A percentile compares a stretch with the other conserved stretches of the same genome.
These are phyloP conservation scores for Globisporangium recalcitrans DNA, from an alignment of 352 stramenopile species.

Conservation along the genomic window DNA sequence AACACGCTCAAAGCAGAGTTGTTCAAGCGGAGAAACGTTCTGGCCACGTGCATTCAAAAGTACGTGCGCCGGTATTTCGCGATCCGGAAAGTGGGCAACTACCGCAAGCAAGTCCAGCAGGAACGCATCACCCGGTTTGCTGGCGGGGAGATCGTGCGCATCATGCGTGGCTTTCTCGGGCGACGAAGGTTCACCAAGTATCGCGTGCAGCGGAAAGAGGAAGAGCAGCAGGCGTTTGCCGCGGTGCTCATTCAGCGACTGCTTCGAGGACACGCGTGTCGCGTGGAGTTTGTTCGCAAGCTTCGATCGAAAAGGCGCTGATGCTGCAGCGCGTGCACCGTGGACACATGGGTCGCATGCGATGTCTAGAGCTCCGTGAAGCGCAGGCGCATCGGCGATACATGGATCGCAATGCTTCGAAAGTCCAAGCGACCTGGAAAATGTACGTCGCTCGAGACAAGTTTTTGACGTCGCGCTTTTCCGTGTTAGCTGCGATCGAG, in stretches of 20 bases:
- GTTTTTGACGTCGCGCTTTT: constrained; percentile 62
- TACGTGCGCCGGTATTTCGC: constrained; percentile 54
- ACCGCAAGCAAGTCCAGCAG: constrained; percentile 35
- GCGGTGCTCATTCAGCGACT: constrained; percentile 60
- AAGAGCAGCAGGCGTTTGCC: constrained; percentile 20
- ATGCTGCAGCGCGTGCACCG: constrained; percentile 72
- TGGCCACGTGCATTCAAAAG: constrained; percentile 51
- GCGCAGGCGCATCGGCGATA: constrained; percentile 33
- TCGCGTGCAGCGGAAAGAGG: constrained; percentile 17
- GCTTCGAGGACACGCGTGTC: constrained; percentile 58
- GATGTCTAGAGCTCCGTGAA: constrained; percentile 35
- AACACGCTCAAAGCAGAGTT: constrained; percentile 42
- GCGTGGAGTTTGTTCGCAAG: constrained; percentile 37
- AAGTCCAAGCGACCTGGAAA: constrained; percentile 85
- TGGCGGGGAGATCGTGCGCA: constrained; percentile 56
- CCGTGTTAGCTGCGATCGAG: constrained; percentile 74
- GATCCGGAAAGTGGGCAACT: constrained; percentile 21
- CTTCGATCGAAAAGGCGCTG: constrained; percentile 39
- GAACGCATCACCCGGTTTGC: constrained; percentile 42
- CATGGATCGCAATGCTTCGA: constrained; percentile 59
- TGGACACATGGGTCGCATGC: constrained; percentile 46
- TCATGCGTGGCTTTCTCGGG: constrained; percentile 55
- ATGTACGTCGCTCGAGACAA: constrained; percentile 76
- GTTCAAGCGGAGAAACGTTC: constrained; percentile 35
- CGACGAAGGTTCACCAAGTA: constrained; percentile 38